Conservation (phyloP, 2,329 filamentous ascomycete genomes). For the Cercospora sesami region DNA sequence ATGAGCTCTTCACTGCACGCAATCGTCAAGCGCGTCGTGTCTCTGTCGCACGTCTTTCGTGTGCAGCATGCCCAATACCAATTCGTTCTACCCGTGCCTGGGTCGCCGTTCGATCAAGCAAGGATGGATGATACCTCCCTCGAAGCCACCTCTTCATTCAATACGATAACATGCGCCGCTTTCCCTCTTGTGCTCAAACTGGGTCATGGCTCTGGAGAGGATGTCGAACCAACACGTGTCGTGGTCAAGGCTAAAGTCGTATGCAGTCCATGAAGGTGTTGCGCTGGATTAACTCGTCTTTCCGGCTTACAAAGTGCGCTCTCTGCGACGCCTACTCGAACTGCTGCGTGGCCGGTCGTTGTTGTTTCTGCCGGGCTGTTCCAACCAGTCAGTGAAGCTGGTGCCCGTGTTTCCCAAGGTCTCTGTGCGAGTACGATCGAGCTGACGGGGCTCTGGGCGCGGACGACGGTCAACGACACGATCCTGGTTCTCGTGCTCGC, state of each 20-base stretch:
- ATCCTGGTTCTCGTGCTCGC: not conserved
- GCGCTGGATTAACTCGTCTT: not conserved
- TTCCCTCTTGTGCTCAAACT: slow-evolving; percentile 66
- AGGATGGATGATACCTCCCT: slow-evolving; percentile 68
- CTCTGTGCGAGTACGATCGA: not conserved
- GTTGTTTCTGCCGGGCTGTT: slow-evolving; percentile 14
- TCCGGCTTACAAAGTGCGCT: slow-evolving; percentile 11
- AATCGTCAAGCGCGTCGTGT: slow-evolving; percentile 35
- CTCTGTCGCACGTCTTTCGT: slow-evolving; percentile 35
- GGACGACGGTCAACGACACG: not conserved
- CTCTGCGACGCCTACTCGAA: slow-evolving; percentile 12
- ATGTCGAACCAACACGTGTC: slow-evolving; percentile 62
- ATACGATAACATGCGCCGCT: slow-evolving; percentile 61
- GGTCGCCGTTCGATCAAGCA: slow-evolving; percentile 53
- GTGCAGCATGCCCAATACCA: slow-evolving; percentile 38
- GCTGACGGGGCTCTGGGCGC: not conserved
- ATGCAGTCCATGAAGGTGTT: slow-evolving; percentile 42
- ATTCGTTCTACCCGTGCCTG: slow-evolving; percentile 33
- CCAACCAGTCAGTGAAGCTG: not conserved
- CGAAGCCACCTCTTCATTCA: slow-evolving; percentile 56
- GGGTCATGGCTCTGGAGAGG: slow-evolving; percentile 64
- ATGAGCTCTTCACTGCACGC: slow-evolving; percentile 29
- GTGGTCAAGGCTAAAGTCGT: slow-evolving; percentile 67
- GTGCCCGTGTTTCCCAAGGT: slow-evolving; percentile 4
- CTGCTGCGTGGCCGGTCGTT: slow-evolving; percentile 9